Percentiles rank a stretch among this genome's conserved stretches.
Conservation (phyloP, 495 filamentous ascomycete species). For the Penicillium bovifimosum region DNA sequence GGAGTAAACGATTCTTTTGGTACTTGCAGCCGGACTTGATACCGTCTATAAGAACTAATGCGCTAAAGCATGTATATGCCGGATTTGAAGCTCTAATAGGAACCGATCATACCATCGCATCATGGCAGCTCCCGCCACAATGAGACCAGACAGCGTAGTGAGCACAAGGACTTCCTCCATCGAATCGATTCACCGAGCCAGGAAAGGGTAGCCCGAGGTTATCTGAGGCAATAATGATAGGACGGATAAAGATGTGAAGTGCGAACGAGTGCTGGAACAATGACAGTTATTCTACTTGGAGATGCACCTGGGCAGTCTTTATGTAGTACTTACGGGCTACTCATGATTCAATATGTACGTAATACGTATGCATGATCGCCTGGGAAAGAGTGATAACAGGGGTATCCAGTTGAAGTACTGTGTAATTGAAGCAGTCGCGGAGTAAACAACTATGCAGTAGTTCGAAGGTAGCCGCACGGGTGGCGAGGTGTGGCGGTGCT, state of each 20-base stretch:
- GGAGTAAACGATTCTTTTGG: background rate
- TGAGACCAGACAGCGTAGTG: constrained; percentile 10
- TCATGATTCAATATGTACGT: background rate
- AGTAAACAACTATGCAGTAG: constrained; percentile 2
- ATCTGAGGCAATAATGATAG: background rate
- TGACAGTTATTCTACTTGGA: background rate
- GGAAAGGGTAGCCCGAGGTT: background rate
- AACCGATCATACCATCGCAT: constrained; percentile 10
- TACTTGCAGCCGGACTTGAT: constrained; percentile 16
- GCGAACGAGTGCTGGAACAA: background rate
- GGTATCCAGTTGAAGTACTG: background rate
- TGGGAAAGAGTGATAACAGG: background rate
- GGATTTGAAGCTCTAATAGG: background rate
- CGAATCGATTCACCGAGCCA: background rate
- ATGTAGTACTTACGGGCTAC: background rate
- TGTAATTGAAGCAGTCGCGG: background rate
- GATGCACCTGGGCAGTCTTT: background rate
- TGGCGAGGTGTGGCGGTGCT: constrained; percentile 5
- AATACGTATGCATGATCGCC: background rate
- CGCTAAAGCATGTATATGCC: constrained; percentile 3
- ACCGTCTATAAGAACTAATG: constrained; percentile 12
- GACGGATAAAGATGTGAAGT: constrained; percentile 5
- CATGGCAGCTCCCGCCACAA: constrained; percentile 10
- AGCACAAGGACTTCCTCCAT: constrained; percentile 17
- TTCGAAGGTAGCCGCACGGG: background rate